A percentile compares a stretch with the other conserved stretches of the same genome.
Conservation (phyloP, 2,329 filamentous ascomycete genomes). For the Ophiostoma sp. region DNA sequence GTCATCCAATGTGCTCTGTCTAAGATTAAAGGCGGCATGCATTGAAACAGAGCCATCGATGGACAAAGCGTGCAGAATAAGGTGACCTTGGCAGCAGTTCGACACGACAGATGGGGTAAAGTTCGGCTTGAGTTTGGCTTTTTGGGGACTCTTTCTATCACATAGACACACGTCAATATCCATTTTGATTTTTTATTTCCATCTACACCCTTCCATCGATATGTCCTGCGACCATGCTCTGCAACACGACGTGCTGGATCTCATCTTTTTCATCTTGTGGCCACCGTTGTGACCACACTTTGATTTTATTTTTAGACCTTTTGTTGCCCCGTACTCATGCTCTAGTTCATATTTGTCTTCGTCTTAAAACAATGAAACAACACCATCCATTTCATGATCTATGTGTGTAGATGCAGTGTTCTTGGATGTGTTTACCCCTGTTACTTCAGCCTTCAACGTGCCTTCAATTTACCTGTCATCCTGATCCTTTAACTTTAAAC, state of each 20-base stretch:
- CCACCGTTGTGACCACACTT: neutral
- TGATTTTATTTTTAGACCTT: neutral
- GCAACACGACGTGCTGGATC: neutral
- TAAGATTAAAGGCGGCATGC: constrained; percentile 9
- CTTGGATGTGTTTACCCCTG: neutral
- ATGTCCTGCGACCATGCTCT: constrained; percentile 9
- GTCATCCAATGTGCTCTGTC: neutral
- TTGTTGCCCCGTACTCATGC: neutral
- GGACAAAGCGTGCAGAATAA: constrained; percentile 10
- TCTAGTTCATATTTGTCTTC: neutral
- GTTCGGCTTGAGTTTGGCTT: neutral
- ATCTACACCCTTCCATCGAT: neutral
- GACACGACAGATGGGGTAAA: neutral
- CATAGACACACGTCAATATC: neutral
- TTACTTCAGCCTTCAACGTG: neutral
- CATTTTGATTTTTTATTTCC: neutral
- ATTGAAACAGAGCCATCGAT: neutral
- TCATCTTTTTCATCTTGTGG: neutral
- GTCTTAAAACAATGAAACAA: neutral
- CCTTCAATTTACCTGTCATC: neutral
- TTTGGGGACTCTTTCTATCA: neutral
- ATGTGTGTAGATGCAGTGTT: neutral
- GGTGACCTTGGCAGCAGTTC: neutral
- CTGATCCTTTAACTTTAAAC: neutral
- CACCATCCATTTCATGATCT: neutral